Evolutionary conservation across 805 yeast genomes (phyloP).

Genomic region (Saturnispora galanensis): DNA sequence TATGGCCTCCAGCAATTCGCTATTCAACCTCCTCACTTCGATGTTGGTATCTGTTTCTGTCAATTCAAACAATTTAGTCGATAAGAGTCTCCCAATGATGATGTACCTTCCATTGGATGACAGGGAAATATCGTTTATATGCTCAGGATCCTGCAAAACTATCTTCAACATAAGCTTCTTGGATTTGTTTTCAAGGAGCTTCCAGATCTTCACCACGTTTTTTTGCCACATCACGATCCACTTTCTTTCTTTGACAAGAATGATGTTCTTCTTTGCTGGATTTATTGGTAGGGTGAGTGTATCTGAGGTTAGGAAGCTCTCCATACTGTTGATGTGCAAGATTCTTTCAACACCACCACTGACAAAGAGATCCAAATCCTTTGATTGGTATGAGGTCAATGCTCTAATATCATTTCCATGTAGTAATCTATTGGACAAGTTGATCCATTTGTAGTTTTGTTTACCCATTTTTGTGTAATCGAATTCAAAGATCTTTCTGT

Average conservation of each 20-base stretch:
- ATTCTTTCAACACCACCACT: slow-evolving; percentile 80
- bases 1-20: slow-evolving; percentile 27
- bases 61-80: slow-evolving; percentile 60
- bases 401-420: slow-evolving; percentile 85
- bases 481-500: slow-evolving; percentile 77
- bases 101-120: slow-evolving; percentile 57
- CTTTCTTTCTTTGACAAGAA: slow-evolving; percentile 37
- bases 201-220: slow-evolving; percentile 76
- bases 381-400: slow-evolving; percentile 60
- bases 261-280: slow-evolving; percentile 17
- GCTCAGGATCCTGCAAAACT: slow-evolving; percentile 65
- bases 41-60: slow-evolving; percentile 31
- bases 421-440: slow-evolving; percentile 61
- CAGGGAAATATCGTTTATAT: slow-evolving; percentile 57
- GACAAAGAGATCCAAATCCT: slow-evolving; percentile 55
- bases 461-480: slow-evolving; percentile 34
- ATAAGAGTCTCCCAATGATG: slow-evolving; percentile 60
- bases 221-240: slow-evolving; percentile 72
- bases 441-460: slow-evolving; percentile 56
- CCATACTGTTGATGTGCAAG: slow-evolving; percentile 54
- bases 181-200: slow-evolving; percentile 29
- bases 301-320: slow-evolving; percentile 60
- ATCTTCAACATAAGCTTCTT: slow-evolving; percentile 58
- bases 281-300: slow-evolving; percentile 58
- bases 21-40: slow-evolving; percentile 45